A percentile compares a stretch with the other conserved stretches of the same genome.
Conservation (phyloP, 2,329 filamentous ascomycete species). For the Fusarium guadeloupense region DNA sequence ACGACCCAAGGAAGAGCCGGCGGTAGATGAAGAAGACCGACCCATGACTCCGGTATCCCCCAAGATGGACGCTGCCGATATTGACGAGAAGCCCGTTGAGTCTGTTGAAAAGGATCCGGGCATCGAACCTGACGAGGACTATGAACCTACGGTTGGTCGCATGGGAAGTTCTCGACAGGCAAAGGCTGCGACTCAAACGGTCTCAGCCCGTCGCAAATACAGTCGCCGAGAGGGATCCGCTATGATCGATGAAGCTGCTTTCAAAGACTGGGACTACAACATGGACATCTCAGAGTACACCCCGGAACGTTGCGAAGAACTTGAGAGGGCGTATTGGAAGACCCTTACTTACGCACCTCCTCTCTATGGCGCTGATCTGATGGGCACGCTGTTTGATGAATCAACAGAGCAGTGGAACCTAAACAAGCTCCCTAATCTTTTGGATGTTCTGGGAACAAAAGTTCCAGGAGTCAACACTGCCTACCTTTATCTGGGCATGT, state of each 20-base stretch:
- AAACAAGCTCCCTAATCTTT: constrained; percentile 89
- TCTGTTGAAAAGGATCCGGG: constrained; percentile 61
- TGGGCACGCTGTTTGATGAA: constrained; percentile 93
- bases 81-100: constrained; percentile 50
- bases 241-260: constrained; percentile 87
- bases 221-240: constrained; percentile 81
- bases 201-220: constrained; percentile 87
- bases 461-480: constrained; percentile 98
- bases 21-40: constrained; percentile 58
- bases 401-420: constrained; percentile 89
- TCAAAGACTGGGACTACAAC: constrained; percentile 89
- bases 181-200: constrained; percentile 74
- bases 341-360: constrained; percentile 94
- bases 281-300: constrained; percentile 91
- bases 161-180: constrained; percentile 61
- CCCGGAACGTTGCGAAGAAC: constrained; percentile 88
- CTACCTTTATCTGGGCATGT: constrained; percentile 98
- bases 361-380: constrained; percentile 95
- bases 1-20: constrained; percentile 50
- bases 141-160: constrained; percentile 49
- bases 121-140: constrained; percentile 57
- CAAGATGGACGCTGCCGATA: constrained; percentile 49
- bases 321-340: constrained; percentile 97
- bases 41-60: constrained; percentile 69
- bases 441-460: constrained; percentile 94